Percentiles rank a stretch among this genome's conserved stretches.
phyloP scores from a whole-genome alignment of 2,329 filamentous ascomycete species.

The Sporothrix curviconia region DNA sequence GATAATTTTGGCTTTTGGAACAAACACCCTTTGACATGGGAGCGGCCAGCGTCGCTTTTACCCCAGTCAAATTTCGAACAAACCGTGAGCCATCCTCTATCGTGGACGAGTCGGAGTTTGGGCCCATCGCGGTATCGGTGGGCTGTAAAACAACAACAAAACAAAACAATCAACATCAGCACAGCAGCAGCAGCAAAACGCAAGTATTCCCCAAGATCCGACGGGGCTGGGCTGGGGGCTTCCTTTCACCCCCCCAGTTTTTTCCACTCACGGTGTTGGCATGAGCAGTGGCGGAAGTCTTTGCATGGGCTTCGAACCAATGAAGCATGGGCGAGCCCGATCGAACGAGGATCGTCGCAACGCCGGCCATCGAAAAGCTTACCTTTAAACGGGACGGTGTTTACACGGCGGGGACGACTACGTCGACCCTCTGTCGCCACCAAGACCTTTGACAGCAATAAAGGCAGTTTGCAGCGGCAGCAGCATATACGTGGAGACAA shows the following conservation, averaged over 20 bases:
- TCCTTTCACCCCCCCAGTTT: neutral
- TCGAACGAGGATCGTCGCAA: neutral
- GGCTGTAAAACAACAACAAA: too few species aligned
- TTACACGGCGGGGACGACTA: slow-evolving; percentile 25
- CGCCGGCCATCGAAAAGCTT: slow-evolving; percentile 24
- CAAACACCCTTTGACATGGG: slow-evolving; percentile 59
- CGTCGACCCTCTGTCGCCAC: slow-evolving; percentile 23
- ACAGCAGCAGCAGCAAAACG: neutral
- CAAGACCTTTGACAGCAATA: neutral
- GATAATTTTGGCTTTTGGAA: too few species aligned
- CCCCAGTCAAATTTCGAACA: too few species aligned
- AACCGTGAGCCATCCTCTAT: slow-evolving; percentile 53
- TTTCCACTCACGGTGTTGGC: neutral
- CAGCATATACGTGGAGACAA: neutral
- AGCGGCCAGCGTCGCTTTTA: slow-evolving; percentile 55
- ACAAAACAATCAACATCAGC: neutral
- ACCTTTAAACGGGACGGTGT: slow-evolving; percentile 22
- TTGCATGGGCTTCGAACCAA: too few species aligned
- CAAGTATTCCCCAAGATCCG: too few species aligned
- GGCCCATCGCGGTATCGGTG: slow-evolving; percentile 30
- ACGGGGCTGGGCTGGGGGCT: neutral
- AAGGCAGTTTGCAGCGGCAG: neutral
- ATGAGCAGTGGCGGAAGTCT: neutral
- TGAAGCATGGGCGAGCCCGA: neutral
- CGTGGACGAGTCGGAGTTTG: slow-evolving; percentile 50